These are phyloP conservation scores for Aspergillus nidulans DNA, from an alignment of 495 filamentous ascomycete genomes.

Conservation along the genomic window DNA sequence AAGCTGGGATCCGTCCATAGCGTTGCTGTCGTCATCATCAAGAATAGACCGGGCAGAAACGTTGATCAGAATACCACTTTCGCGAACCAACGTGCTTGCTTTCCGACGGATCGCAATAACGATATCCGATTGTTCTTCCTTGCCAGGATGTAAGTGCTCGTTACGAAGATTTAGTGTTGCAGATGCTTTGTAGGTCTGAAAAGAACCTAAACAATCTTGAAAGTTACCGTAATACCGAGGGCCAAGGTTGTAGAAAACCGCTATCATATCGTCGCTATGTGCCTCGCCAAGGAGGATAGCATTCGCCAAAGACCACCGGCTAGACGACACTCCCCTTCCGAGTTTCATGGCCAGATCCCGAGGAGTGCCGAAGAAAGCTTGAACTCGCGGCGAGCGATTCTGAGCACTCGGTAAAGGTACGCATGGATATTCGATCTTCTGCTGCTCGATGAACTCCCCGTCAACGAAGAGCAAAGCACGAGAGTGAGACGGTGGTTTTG, in stretches of 20 bases:
- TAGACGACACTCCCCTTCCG: conserved; percentile 68
- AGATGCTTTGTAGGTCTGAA: conserved; percentile 96
- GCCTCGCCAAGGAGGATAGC: conserved; percentile 85
- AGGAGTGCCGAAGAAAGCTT: conserved; percentile 91
- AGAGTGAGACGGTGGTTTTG: conserved; percentile 68
- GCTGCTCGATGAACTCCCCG: conserved; percentile 88
- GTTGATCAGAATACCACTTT: conserved; percentile 79
- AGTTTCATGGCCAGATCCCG: conserved; percentile 80
- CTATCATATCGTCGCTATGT: conserved; percentile 85
- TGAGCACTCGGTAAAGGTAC: conserved; percentile 51
- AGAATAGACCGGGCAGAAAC: conserved; percentile 74
- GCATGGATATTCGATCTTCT: conserved; percentile 81
- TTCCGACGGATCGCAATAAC: conserved; percentile 78
- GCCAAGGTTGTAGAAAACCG: conserved; percentile 85
- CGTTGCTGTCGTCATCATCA: conserved; percentile 64
- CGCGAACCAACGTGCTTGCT: conserved; percentile 74
- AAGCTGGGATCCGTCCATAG: conserved; percentile 67
- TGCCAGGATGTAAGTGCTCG: conserved; percentile 85
- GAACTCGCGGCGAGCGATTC: conserved; percentile 59
- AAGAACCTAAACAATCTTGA: conserved; percentile 91
- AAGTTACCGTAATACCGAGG: conserved; percentile 91
- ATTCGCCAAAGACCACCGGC: conserved; percentile 83
- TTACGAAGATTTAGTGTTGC: conserved; percentile 86
- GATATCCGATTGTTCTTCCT: conserved; percentile 89
- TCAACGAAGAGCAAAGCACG: conserved; percentile 87